Evolutionary conservation across 106 monocot genomes (phyloP).

Genomic region (Dioscorea dumetorum): DNA sequence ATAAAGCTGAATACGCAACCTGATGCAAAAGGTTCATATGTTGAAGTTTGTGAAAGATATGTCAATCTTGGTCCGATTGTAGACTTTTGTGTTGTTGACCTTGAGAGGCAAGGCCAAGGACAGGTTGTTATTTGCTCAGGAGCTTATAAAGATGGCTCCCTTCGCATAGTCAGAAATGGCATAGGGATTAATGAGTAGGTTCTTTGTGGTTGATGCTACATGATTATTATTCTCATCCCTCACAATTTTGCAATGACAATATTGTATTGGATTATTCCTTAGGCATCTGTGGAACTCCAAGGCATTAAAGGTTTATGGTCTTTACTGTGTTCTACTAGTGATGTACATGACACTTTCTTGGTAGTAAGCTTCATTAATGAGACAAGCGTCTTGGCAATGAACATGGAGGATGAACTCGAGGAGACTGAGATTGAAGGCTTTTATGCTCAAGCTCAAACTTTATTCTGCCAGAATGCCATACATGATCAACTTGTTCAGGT

Average conservation of each 20-base stretch:
- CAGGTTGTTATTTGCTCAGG: constrained; percentile 99
- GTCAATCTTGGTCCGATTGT: constrained; percentile 97
- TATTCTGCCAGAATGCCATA: constrained; percentile 90
- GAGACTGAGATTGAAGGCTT: constrained; percentile 99
- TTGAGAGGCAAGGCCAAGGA: constrained; percentile 98
- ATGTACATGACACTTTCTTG: constrained; percentile 86
- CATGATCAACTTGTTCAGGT: constrained; percentile 93
- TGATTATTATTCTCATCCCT: background rate
- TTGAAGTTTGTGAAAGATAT: constrained; percentile 92
- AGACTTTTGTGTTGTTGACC: constrained; percentile 98
- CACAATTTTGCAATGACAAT: background rate
- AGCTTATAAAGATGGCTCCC: constrained; percentile 95
- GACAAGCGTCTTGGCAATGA: constrained; percentile 95
- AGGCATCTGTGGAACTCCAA: constrained; percentile 98
- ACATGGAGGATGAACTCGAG: constrained; percentile 94
- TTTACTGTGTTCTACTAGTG: constrained; percentile 60
- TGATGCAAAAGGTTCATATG: constrained; percentile 90
- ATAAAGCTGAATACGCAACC: constrained; percentile 97
- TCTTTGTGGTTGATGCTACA: constrained; percentile 5
- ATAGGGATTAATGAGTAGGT: constrained; percentile 99
- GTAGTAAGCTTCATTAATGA: constrained; percentile 98
- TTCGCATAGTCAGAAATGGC: constrained; percentile 92
- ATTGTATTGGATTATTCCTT: background rate
- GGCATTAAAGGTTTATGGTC: constrained; percentile 99
- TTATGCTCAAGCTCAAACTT: constrained; percentile 76